Base-by-base conservation (phyloP, 176 grass and related monocot species). In the Rhynchospora pubera region DNA sequence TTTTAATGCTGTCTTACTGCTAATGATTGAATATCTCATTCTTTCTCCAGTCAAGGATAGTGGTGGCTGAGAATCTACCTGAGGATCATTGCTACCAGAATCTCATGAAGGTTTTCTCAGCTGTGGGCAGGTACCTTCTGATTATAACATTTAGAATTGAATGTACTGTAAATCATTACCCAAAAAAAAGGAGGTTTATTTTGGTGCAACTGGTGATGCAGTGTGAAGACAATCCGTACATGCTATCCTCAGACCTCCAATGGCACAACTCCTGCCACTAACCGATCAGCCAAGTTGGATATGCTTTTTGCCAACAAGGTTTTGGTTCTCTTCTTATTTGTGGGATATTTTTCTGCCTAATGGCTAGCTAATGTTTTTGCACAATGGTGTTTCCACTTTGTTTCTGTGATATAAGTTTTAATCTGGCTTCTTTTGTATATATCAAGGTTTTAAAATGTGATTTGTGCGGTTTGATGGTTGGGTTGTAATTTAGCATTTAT, bases 61-160 rank as follows among this genome's bases (percentile, higher is more conserved):
- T 99, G 78, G 96, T 99, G 69, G 93, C 91, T 62, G 96, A 99
- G 88, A 99, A 99, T 85, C 84, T 99, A 64, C 96, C 96, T 81
- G 96, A 99, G 79, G 96, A 99, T 89, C 96, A 99, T 84, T 95
- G 91, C 85, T 95, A 99, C 89, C 96, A 95, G 69, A 99, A 99
- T 73, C 86, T 99, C 79, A 91, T 99, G 96, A 99, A 91, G 86
- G 79, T 99, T 53, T 99, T 99, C 88, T 99, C 96, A 79, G 28
- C 79, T 87, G 93, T 90, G 84, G 96, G 96, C 82, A 95, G 93
- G 96, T 99, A 90, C 83, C 52, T 50, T 77, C 50, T 56, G 72
- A 77, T 0, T 6, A 77, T 77, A 30, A 75, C 11, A 53, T 56
- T 10, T 32, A 5, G 55, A 77, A 56, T 13, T 56, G 6, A 56